A percentile compares a stretch with the other conserved stretches of the same genome.
Evolutionary conservation across 306 rosid genomes (phyloP).

Genomic region (Cicer cuneatum): DNA sequence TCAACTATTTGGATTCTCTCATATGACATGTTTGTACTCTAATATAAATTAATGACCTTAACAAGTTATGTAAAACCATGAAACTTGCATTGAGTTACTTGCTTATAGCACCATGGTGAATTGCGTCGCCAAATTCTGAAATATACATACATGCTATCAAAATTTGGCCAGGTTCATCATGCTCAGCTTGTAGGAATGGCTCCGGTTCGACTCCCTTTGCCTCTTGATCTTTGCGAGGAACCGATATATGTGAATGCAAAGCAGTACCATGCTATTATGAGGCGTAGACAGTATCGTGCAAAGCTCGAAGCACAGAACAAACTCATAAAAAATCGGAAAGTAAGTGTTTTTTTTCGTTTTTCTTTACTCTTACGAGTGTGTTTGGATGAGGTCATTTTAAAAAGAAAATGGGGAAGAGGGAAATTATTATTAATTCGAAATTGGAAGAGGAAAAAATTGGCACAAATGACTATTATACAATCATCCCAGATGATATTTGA

Average conservation of each 20-base stretch:
- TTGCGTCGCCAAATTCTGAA: slow-evolving; percentile 35
- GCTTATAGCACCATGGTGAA: slow-evolving; percentile 22
- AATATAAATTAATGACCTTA: not conserved
- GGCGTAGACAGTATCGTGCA: slow-evolving; percentile 87
- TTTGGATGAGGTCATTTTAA: too few species aligned
- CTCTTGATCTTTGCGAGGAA: slow-evolving; percentile 58
- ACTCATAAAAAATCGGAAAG: slow-evolving; percentile 73
- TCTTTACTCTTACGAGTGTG: not conserved
- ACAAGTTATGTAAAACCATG: not conserved
- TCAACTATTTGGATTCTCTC: slow-evolving; percentile 38
- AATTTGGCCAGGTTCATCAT: slow-evolving; percentile 47
- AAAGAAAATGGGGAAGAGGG: too few species aligned
- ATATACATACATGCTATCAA: slow-evolving; percentile 27
- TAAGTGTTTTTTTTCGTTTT: slow-evolving; percentile 31
- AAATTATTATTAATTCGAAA: too few species aligned
- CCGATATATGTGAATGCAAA: slow-evolving; percentile 89
- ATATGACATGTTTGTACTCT: slow-evolving; percentile 24
- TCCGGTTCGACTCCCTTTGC: slow-evolving; percentile 64
- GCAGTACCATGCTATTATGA: slow-evolving; percentile 90
- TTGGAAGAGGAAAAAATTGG: too few species aligned
- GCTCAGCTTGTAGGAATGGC: slow-evolving; percentile 57
- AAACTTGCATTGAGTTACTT: not conserved
- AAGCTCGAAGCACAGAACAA: slow-evolving; percentile 76
- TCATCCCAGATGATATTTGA: too few species aligned
- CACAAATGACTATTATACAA: too few species aligned